These are phyloP conservation scores for Citeromyces hawaiiensis DNA, from an alignment of 1,139 yeast species.

Conservation along the genomic window DNA sequence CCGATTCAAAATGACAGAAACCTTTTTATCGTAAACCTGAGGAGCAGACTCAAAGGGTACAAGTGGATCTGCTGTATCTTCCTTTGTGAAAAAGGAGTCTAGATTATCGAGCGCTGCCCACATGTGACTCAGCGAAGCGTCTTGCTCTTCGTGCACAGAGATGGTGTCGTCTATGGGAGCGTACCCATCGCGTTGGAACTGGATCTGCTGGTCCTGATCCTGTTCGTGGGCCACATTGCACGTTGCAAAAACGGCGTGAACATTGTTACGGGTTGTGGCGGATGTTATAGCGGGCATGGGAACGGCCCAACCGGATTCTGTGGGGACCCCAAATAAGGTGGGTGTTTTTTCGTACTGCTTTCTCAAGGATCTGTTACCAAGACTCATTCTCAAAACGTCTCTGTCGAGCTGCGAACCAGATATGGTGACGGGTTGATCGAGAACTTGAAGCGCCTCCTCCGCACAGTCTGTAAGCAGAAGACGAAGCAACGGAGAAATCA, in stretches of 20 bases:
- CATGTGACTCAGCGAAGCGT: constrained; percentile 69
- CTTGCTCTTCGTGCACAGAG: constrained; percentile 16
- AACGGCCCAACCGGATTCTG: constrained; percentile 96
- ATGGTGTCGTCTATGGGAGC: constrained; percentile 24
- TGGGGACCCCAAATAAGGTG: constrained; percentile 89
- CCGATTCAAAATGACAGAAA: constrained; percentile 58
- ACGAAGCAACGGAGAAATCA: constrained; percentile 79
- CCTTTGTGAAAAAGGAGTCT: constrained; percentile 84
- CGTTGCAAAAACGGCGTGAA: constrained; percentile 88
- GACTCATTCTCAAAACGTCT: constrained; percentile 81
- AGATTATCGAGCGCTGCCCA: constrained; percentile 94
- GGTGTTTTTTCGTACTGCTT: constrained; percentile 81
- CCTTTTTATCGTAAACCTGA: constrained; percentile 68
- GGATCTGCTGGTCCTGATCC: constrained; percentile 19
- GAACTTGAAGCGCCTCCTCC: constrained; percentile 75
- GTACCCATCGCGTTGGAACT: constrained; percentile 58
- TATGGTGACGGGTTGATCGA: constrained; percentile 77
- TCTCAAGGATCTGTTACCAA: constrained; percentile 68
- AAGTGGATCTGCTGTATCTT: constrained; percentile 30
- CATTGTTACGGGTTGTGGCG: constrained; percentile 78
- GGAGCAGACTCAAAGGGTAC: constrained; percentile 60
- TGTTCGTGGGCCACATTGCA: constrained; percentile 30
- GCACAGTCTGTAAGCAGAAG: constrained; percentile 79
- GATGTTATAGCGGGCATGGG: constrained; percentile 92
- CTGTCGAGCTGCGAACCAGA: constrained; percentile 85